Conservation (phyloP, 192 early-diverging fungal species). For the Diversispora epigaea region DNA sequence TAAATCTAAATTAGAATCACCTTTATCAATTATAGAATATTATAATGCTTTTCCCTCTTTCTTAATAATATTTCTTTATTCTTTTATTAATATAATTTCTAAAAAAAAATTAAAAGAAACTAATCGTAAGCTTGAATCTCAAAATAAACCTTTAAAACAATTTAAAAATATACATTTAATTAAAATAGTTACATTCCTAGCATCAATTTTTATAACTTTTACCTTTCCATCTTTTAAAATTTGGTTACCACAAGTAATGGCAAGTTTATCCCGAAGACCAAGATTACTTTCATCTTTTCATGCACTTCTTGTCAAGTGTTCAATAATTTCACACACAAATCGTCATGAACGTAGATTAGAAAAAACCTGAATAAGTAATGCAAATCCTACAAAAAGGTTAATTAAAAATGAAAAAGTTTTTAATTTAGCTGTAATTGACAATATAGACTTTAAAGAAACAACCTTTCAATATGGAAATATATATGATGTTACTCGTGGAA, state of each 20-base stretch:
- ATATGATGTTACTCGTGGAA: neutral
- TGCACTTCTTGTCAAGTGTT: neutral
- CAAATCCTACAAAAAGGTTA: neutral
- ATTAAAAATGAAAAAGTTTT: neutral
- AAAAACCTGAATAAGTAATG: neutral
- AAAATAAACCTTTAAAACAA: neutral
- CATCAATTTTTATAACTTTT: too few relatives aligned
- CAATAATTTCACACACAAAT: neutral
- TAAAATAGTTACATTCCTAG: neutral
- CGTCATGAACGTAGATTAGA: neutral
- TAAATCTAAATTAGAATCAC: neutral
- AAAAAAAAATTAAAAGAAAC: neutral
- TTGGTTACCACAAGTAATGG: neutral
- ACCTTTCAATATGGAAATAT: constrained; percentile 2
- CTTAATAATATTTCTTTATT: neutral
- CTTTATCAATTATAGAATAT: too few relatives aligned
- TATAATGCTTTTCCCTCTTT: neutral
- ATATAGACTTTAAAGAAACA: neutral
- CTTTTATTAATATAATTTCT: neutral
- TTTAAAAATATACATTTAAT: neutral
- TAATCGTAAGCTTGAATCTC: neutral
- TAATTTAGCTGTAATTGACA: neutral
- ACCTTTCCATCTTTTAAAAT: too few relatives aligned
- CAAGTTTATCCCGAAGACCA: neutral
- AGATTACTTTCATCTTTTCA: constrained; percentile 3